These are phyloP conservation scores for Candida wancherniae DNA, from an alignment of 805 yeast genomes.

Conservation along the genomic window DNA sequence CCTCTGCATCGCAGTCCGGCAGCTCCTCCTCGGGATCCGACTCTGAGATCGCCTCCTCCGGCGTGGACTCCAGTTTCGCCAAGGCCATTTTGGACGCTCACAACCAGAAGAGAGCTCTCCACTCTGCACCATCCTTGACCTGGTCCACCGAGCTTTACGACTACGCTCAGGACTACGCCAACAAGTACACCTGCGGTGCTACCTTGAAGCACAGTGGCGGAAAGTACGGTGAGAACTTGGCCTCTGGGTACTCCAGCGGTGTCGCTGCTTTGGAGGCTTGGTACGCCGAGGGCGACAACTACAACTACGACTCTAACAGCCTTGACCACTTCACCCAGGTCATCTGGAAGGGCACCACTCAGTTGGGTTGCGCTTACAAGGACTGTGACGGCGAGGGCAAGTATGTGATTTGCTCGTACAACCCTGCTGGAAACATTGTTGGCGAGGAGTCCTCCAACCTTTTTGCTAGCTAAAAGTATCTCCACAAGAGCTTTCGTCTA, in stretches of 20 bases:
- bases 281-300: slow-evolving; percentile 15
- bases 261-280: slow-evolving; percentile 16
- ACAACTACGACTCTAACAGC: slow-evolving; percentile 11
- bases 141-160: slow-evolving; percentile 54
- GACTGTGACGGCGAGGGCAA: slow-evolving; percentile 48
- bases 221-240: slow-evolving; percentile 24
- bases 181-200: slow-evolving; percentile 43
- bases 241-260: slow-evolving; percentile 33
- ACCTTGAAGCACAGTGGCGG: slow-evolving; percentile 15
- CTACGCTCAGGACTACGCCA: slow-evolving; percentile 48
- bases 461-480: slow-evolving; percentile 5
- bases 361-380: slow-evolving; percentile 70
- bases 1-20: slow-evolving; percentile 4
- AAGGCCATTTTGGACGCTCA: slow-evolving; percentile 52
- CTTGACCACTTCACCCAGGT: slow-evolving; percentile 71
- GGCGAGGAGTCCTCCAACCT: slow-evolving; percentile 30
- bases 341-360: slow-evolving; percentile 61
- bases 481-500: no score
- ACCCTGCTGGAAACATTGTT: slow-evolving; percentile 66
- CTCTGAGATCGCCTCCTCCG: slow-evolving; percentile 16
- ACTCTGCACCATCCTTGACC: slow-evolving; percentile 26
- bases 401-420: slow-evolving; percentile 71
- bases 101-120: slow-evolving; percentile 31
- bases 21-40: slow-evolving; percentile 19
- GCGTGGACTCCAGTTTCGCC: slow-evolving; percentile 32